Conservation (phyloP, 2,329 filamentous ascomycete species). For the Boeremia exigua region DNA sequence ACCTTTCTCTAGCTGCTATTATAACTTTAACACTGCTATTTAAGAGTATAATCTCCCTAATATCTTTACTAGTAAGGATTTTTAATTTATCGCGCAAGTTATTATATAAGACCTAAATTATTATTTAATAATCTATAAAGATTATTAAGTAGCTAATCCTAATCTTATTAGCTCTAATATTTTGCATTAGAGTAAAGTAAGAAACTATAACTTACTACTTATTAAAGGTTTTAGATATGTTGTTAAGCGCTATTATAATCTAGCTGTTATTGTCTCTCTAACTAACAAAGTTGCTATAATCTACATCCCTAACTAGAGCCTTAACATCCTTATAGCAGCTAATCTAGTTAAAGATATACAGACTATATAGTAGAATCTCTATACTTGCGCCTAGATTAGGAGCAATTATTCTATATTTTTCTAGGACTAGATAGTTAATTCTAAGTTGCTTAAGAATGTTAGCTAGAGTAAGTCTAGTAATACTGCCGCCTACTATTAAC, state of each 20-base stretch:
- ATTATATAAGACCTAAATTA: conserved; percentile 18
- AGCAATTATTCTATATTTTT: conserved; percentile 17
- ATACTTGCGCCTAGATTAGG: conserved; percentile 26
- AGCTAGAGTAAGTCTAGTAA: conserved; percentile 18
- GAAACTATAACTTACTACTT: not conserved
- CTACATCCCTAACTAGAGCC: not conserved
- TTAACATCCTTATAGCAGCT: conserved; percentile 10
- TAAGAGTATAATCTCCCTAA: conserved; percentile 1
- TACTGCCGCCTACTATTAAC: conserved; percentile 20
- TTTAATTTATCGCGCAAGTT: conserved; percentile 19
- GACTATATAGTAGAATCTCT: conserved; percentile 21
- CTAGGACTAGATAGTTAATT: conserved; percentile 23
- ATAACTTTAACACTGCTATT: conserved; percentile 8
- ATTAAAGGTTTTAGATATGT: not conserved
- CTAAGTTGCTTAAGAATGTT: conserved; percentile 15
- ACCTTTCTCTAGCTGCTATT: conserved; percentile 7
- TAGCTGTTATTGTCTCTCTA: not conserved
- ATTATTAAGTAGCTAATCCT: not conserved
- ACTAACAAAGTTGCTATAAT: not conserved
- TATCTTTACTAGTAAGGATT: conserved; percentile 9
- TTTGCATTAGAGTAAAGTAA: not conserved
- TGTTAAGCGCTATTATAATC: not conserved
- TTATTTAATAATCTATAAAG: conserved; percentile 19
- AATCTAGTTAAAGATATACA: conserved; percentile 25
- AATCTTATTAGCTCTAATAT: not conserved